Base-by-base conservation (phyloP, 2,329 filamentous ascomycete species). In the Aschersonia sp. region DNA sequence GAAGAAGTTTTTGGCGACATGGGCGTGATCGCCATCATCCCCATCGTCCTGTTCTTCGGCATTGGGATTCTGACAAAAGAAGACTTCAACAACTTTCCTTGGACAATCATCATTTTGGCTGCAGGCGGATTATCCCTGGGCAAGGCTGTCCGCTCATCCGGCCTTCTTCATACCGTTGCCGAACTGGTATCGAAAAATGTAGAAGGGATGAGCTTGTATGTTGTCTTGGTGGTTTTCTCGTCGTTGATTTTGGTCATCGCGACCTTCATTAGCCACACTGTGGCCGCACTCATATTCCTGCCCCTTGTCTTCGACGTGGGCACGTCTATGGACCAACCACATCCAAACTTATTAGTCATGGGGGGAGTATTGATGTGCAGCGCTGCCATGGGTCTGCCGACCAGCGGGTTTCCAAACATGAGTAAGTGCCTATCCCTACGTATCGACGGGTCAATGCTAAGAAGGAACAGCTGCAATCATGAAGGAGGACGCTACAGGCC, bases 61-160 rank as follows among this genome's bases (percentile, higher is more conserved):
- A 89, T 88, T 2, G 92, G 92, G 9, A 90, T 97, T 54, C 73
- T 98, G 32, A 97, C 89, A 45, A 98, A 97, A 67, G 92, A 97
- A 66, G 92, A 98, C 67, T 98, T 98, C 63, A 98, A 98, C 72
- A 98, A 98, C 65, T 98, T 98, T 65, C 83, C 95, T 40, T 98
- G 92, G 92, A 98, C 94, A 22, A 98, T 98, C 65, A 95, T 98
- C 66, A 97, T 98, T 58, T 81, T 98, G 22, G 92, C 92, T 0
- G 90, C 92, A 0, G 92, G 92, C 44, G 92, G 92, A 6, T 70
- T 98, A 35, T 88, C 88, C 1, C 79, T 98, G 0, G 92, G 92
- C 48, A 95, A 94, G 63, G 86, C 90, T 0, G 92, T 98, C 49
- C 90, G 88, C 53, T 92, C 87, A 0, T 97, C 90, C 0, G 92